phyloP scores from a whole-genome alignment of 164 flowering plant genomes.

The Stephania yunnanensis region DNA sequence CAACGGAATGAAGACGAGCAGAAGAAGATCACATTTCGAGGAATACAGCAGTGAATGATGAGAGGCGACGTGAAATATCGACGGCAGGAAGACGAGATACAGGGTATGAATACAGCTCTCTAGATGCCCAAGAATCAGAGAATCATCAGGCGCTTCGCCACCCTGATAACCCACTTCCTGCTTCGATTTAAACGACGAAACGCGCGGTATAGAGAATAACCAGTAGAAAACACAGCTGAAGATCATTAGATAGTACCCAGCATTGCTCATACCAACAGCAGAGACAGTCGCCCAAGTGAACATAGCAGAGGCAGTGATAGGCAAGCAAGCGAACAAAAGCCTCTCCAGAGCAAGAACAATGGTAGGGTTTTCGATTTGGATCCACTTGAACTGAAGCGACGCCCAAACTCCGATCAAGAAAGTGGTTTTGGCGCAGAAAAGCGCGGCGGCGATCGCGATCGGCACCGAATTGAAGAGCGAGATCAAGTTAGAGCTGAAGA shows the following conservation, averaged over 20 bases:
- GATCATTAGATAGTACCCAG: constrained; percentile 66
- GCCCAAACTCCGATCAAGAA: constrained; percentile 88
- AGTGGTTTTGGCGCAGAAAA: constrained; percentile 59
- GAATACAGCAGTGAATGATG: constrained; percentile 52
- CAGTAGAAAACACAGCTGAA: constrained; percentile 70
- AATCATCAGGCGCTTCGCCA: constrained; percentile 66
- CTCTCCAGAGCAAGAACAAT: constrained; percentile 79
- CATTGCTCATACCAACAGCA: constrained; percentile 71
- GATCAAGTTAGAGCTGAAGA: constrained; percentile 51
- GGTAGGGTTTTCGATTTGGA: constrained; percentile 79
- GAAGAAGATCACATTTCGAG: constrained; percentile 57
- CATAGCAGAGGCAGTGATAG: constrained; percentile 52
- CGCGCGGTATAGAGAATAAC: constrained; percentile 77
- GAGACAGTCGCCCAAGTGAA: constrained; percentile 86
- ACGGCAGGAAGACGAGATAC: constrained; percentile 58
- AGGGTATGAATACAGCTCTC: constrained; percentile 83
- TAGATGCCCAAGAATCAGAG: constrained; percentile 53
- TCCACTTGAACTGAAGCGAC: constrained; percentile 88
- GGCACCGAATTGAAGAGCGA: constrained; percentile 43
- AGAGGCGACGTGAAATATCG: constrained; percentile 66
- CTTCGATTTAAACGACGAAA: constrained; percentile 67
- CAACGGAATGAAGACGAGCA: constrained; percentile 86
- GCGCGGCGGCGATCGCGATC: constrained; percentile 49
- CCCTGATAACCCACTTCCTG: constrained; percentile 49
- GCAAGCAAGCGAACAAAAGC: constrained; percentile 75